These are phyloP conservation scores for Phytopythium aichiense DNA, from an alignment of 352 stramenopile genomes.

Conservation along the genomic window DNA sequence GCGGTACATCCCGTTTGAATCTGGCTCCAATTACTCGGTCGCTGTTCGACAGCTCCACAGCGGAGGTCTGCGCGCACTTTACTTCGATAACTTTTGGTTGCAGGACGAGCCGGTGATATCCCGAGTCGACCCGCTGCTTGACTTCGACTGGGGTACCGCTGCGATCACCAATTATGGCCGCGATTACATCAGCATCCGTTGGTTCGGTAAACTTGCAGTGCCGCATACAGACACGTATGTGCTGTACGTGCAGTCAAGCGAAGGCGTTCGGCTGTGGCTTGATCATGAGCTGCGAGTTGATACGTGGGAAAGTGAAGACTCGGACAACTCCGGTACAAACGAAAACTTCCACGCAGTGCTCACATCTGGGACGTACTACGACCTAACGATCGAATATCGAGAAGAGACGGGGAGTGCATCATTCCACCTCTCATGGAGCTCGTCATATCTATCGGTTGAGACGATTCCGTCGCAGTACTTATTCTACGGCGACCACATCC, in stretches of 20 bases:
- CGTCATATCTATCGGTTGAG: conserved; percentile 83
- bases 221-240: conserved; percentile 86
- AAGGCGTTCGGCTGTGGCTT: conserved; percentile 92
- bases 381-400: conserved; percentile 94
- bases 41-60: conserved; percentile 89
- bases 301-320: conserved; percentile 72
- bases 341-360: conserved; percentile 76
- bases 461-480: conserved; percentile 78
- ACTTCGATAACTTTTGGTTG: conserved; percentile 97
- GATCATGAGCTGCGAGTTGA: conserved; percentile 92
- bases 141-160: conserved; percentile 89
- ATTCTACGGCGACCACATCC: conserved; percentile 90
- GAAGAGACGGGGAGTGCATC: conserved; percentile 89
- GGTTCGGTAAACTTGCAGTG: conserved; percentile 91
- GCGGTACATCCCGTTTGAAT: conserved; percentile 75
- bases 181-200: conserved; percentile 95
- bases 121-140: conserved; percentile 78
- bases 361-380: conserved; percentile 77
- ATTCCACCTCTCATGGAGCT: conserved; percentile 90
- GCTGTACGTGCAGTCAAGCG: conserved; percentile 90
- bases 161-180: conserved; percentile 91
- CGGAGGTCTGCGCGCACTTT: conserved; percentile 87
- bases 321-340: conserved; percentile 26
- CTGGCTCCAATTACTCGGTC: conserved; percentile 79
- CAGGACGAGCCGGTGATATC: conserved; percentile 87